Percentiles rank a stretch among this genome's conserved stretches.
phyloP scores from a whole-genome alignment of 305 asterid genomes.

The Withania somnifera region DNA sequence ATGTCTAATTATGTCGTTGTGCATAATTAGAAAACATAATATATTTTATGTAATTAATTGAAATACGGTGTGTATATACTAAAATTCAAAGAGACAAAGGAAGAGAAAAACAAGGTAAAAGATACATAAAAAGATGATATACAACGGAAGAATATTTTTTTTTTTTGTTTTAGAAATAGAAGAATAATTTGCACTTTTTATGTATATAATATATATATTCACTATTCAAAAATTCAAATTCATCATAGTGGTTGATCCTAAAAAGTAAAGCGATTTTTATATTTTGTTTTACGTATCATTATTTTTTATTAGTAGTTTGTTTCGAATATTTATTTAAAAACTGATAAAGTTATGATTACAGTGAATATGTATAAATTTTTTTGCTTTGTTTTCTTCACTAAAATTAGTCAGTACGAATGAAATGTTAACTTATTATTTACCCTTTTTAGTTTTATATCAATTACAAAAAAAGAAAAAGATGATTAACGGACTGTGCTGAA shows the following conservation, averaged over 20 bases:
- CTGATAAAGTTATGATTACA: neutral
- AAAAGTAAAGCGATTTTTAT: neutral
- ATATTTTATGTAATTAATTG: no score
- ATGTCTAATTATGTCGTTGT: no score
- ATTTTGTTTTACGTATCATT: neutral
- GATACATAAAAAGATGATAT: neutral
- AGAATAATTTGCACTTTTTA: neutral
- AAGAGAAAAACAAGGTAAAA: neutral
- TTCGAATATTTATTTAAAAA: no score
- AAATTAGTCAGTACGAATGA: no score
- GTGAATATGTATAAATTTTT: neutral
- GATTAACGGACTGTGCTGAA: neutral
- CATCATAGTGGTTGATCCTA: neutral
- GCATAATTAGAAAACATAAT: no score
- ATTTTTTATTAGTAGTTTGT: no score
- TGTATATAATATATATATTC: neutral
- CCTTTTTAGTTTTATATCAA: neutral
- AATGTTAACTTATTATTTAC: no score
- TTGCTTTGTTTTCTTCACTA: neutral
- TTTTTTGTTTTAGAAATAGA: neutral
- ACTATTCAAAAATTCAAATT: neutral
- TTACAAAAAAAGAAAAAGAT: neutral
- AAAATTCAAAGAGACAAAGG: neutral
- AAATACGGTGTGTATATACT: no score
- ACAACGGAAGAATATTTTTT: neutral